Evolutionary conservation across 2,329 filamentous ascomycete species (phyloP).

Genomic region (Emergomyces pasteurianus): DNA sequence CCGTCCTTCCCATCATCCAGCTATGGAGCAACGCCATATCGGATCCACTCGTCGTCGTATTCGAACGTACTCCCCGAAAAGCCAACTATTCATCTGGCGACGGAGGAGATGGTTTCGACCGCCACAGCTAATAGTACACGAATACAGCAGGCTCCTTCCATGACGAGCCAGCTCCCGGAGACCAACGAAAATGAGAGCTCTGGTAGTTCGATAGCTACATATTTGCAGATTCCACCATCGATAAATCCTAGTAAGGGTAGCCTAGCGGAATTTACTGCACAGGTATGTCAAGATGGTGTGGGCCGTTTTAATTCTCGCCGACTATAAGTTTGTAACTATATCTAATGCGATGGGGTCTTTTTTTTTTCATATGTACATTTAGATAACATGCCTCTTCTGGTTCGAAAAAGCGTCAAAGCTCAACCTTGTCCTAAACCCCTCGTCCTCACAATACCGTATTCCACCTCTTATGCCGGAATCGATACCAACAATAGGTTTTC

Average conservation of each 20-base stretch:
- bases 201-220: conserved; percentile 33
- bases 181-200: conserved; percentile 19
- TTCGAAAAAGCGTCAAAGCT: conserved; percentile 81
- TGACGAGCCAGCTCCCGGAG: conserved; percentile 14
- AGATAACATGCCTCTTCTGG: conserved; percentile 97
- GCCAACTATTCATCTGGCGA: conserved; percentile 4
- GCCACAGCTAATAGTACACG: conserved; percentile 1
- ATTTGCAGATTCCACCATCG: conserved; percentile 59
- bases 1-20: conserved; percentile 16
- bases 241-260: conserved; percentile 66
- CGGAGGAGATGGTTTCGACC: conserved; percentile 2
- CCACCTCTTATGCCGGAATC: conserved; percentile 57
- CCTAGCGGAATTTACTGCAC: conserved; percentile 69
- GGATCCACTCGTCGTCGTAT: conserved; percentile 18
- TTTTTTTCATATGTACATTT: conserved; percentile 4
- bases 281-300: conserved; percentile 42
- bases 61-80: conserved; percentile 9
- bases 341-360: background rate
- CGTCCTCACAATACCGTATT: conserved; percentile 30
- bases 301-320: background rate
- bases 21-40: conserved; percentile 22
- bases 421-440: conserved; percentile 56
- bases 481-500: conserved; percentile 65
- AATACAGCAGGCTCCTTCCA: conserved; percentile 14
- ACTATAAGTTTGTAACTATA: no score